Evolutionary conservation across 2,329 filamentous ascomycete species (phyloP), one percentile per base, ranked within the genome.

Genomic region (Ambrosiella cleistominuta): DNA sequence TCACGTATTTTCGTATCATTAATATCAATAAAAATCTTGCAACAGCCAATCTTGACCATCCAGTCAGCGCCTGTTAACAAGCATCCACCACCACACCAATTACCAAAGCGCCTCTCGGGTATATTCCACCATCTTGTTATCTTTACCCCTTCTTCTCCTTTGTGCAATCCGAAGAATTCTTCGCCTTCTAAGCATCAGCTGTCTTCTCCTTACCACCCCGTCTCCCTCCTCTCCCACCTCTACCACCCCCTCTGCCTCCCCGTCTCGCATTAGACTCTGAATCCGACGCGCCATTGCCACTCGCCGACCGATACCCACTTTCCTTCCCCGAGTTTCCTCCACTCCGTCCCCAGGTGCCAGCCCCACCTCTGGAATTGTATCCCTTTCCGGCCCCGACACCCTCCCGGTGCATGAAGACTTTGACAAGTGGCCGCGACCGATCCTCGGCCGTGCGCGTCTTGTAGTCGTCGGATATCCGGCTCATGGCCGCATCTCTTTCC

Each of bases 271-370:
- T 78, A 60, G 76, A 78, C 65, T 81, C 79, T 40, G 78, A 80
- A 63, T 81, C 83, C 66, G 82, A 85, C 61, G 87, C 90, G 60
- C 87, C 88, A 56, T 70, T 58, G 7, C 62, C 61, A 57, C 82
- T 86, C 58, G 85, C 86, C 17, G 88, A 94, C 64, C 88, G 83
- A 73, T 95, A 95, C 61, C 88, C 88, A 64, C 85, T 86, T 59
- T 79, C 78, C 52, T 72, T 70, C 58, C 69, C 70, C 54, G 81
- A 80, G 57, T 84, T 80, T 53, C 85, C 78, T 63, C 75, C 74
- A 68, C 78, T 85, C 66, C 75, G 78, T 52, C 82, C 82, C 81
- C 81, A 85, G 64, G 75, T 83, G 52, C 81, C 81, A 40, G 81
- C 80, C 57, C 82, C 82, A 56, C 82, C 82, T 53, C 86, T 81